Evolutionary conservation across 768 basidiomycete genomes (phyloP).

Genomic region (Pisolithus tinctorius): DNA sequence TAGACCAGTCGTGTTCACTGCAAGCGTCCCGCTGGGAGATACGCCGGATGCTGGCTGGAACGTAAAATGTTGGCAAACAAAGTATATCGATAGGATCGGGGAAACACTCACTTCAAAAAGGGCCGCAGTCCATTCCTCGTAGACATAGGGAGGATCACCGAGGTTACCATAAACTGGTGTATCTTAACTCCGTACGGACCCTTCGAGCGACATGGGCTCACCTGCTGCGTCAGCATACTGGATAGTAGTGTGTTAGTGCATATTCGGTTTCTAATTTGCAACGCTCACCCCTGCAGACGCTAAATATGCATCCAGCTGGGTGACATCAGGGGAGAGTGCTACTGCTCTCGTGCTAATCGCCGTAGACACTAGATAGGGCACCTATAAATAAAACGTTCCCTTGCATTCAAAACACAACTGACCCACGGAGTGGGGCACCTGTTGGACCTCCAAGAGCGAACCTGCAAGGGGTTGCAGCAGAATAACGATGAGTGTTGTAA

Average conservation of each 20-base stretch:
- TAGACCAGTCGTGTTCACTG: constrained; percentile 44
- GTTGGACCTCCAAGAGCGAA: constrained; percentile 23
- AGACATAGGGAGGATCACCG: constrained; percentile 55
- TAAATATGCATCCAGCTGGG: constrained; percentile 44
- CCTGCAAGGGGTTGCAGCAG: constrained; percentile 54
- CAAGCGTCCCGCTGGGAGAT: constrained; percentile 47
- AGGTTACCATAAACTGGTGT: constrained; percentile 31
- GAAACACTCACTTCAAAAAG: constrained; percentile 39
- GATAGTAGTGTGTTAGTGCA: constrained; percentile 19
- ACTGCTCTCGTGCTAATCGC: constrained; percentile 39
- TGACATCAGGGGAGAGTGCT: constrained; percentile 39
- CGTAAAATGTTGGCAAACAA: background rate
- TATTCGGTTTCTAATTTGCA: background rate
- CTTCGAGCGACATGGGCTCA: constrained; percentile 1
- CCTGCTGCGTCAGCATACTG: constrained; percentile 28
- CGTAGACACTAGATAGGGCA: constrained; percentile 20
- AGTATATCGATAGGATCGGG: background rate
- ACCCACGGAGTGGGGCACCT: constrained; percentile 14
- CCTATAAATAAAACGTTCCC: background rate
- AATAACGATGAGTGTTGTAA: constrained; percentile 39
- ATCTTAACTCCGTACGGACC: background rate
- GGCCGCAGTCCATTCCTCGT: constrained; percentile 45
- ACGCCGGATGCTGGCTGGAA: constrained; percentile 36
- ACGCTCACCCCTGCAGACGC: constrained; percentile 48
- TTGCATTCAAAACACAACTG: constrained; percentile 13